A percentile compares a stretch with the other conserved stretches of the same genome.
Conservation (phyloP, 2,329 filamentous ascomycete species). For the Phialemoniopsis sp. region DNA sequence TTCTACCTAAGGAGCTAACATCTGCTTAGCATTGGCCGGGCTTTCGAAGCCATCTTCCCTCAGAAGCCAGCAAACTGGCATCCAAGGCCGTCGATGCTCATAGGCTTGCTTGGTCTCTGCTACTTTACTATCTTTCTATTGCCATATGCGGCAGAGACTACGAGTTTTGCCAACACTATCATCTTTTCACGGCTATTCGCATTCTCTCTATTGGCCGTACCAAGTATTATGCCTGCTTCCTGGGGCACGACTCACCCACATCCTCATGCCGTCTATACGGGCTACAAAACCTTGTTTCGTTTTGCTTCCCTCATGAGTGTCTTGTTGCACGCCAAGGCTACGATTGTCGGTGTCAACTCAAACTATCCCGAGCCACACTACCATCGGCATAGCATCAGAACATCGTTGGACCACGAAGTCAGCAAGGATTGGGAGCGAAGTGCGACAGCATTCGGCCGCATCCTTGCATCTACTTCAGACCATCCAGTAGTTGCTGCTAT, state of each 20-base stretch:
- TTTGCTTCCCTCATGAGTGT: slow-evolving; percentile 37
- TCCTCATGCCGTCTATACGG: slow-evolving; percentile 29
- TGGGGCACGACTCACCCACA: slow-evolving; percentile 42
- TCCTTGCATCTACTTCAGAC: slow-evolving; percentile 45
- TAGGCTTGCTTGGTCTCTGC: slow-evolving; percentile 22
- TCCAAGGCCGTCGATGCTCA: slow-evolving; percentile 21
- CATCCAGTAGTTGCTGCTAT: slow-evolving; percentile 55
- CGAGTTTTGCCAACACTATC: slow-evolving; percentile 28
- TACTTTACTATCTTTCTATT: slow-evolving; percentile 28
- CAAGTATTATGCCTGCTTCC: slow-evolving; percentile 40
- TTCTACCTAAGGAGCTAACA: background rate
- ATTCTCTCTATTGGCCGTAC: slow-evolving; percentile 39
- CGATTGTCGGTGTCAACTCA: slow-evolving; percentile 34
- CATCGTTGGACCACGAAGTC: slow-evolving; percentile 41
- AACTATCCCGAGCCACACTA: slow-evolving; percentile 42
- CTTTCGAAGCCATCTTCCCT: slow-evolving; percentile 24
- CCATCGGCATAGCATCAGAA: slow-evolving; percentile 41
- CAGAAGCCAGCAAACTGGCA: slow-evolving; percentile 40
- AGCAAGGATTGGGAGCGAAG: slow-evolving; percentile 38
- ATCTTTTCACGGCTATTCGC: slow-evolving; percentile 30
- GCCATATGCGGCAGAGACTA: slow-evolving; percentile 34
- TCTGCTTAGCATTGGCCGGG: slow-evolving; percentile 4
- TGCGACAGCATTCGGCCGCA: slow-evolving; percentile 36
- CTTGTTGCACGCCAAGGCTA: slow-evolving; percentile 39
- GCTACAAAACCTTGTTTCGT: slow-evolving; percentile 42